Evolutionary conservation across 2,329 filamentous ascomycete species (phyloP), one percentile per base, ranked within the genome.

Genomic region (Fusarium chlamydosporum): DNA sequence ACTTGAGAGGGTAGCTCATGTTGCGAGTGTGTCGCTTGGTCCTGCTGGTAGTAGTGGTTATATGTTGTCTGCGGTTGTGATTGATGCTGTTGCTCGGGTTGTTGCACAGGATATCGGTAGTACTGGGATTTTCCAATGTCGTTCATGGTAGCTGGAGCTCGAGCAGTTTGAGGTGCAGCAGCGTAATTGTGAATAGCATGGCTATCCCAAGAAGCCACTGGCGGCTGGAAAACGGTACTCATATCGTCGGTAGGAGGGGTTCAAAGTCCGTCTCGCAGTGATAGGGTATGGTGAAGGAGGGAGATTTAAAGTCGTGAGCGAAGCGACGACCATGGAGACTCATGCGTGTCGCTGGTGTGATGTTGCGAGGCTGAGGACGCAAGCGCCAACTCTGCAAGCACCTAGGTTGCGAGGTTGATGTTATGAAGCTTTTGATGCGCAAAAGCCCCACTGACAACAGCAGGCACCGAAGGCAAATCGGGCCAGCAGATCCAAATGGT

Each of bases 141-240:
- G 68, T 75, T 77, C 55, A 78, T 65, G 6, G 68, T 56, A 42
- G 74, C 72, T 58, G 77, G 76, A 16, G 76, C 50, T 34, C 79
- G 77, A 27, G 74, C 69, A 27, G 77, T 61, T 60, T 82, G 79
- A 37, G 78, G 66, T 20, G 80, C 62, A 35, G 74, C 58, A 23
- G 75, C 68, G 55, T 83, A 83, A 41, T 77, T 77, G 61, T 80
- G 78, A 38, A 83, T 73, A 38, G 79, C 78, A 79, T 85, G 81
- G 67, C 74, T 78, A 40, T 84, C 81, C 75, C 85, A 86, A 53
- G 80, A 79, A 61, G 82, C 79, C 72, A 84, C 79, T 56, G 81
- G 77, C 13, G 81, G 78, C 51, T 85, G 83, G 69, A 86, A 87
- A n/a, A 82, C 79, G 65, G 84, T 79, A 70, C 81, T 84, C 86